Percentiles rank a stretch among this genome's conserved stretches.
Evolutionary conservation across 2,329 filamentous ascomycete genomes (phyloP).

Genomic region (Elsinoe fawcettii): DNA sequence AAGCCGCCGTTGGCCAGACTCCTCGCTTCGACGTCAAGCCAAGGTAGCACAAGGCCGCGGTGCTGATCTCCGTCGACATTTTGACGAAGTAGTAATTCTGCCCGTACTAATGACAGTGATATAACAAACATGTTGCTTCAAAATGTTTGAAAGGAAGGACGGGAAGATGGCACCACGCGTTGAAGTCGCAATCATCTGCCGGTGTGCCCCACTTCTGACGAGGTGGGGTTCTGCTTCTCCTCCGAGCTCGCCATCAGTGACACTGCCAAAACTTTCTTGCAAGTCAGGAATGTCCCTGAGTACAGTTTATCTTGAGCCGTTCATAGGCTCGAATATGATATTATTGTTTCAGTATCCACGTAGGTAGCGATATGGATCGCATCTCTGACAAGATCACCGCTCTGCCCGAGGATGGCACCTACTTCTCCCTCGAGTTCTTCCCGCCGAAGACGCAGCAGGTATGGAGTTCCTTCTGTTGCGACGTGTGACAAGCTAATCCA

Average conservation of each 20-base stretch:
- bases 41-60: neutral
- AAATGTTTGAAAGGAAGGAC: neutral
- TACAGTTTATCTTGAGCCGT: neutral
- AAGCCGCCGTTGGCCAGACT: neutral
- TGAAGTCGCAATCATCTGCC: neutral
- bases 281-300: neutral
- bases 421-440: conserved; percentile 98
- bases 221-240: neutral
- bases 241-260: conserved; percentile 2
- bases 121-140: neutral
- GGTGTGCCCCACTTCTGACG: neutral
- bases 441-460: conserved; percentile 92
- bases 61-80: no score
- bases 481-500: conserved; percentile 11
- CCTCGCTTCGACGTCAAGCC: neutral
- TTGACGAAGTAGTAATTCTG: no score
- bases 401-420: conserved; percentile 69
- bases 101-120: neutral
- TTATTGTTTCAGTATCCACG: neutral
- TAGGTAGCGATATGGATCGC: conserved; percentile 57
- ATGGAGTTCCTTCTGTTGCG: conserved; percentile 20
- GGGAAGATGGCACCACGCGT: neutral
- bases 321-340: neutral
- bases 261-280: conserved; percentile 2
- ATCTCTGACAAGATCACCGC: conserved; percentile 94